phyloP scores from a whole-genome alignment of 2,329 filamentous ascomycete species.

The Exserohilum turcica region DNA sequence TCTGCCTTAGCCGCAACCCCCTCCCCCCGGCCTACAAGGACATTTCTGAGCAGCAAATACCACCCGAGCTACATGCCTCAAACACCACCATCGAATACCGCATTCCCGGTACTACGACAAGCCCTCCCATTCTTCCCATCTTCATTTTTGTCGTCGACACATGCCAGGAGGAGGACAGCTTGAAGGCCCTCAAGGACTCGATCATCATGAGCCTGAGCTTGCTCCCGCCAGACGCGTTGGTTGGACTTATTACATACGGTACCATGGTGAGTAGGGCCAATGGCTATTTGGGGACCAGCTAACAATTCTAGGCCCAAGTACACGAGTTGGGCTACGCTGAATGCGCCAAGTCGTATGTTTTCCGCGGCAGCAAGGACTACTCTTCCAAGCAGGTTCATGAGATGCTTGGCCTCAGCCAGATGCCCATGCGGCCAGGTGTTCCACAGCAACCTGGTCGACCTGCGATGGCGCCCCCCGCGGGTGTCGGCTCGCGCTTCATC shows the following conservation, averaged over 20 bases:
- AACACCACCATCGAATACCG: conserved; percentile 92
- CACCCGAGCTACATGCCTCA: conserved; percentile 77
- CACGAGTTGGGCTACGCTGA: conserved; percentile 98
- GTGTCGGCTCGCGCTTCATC: conserved; percentile 86
- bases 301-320: conserved; percentile 73
- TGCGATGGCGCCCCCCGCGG: conserved; percentile 66
- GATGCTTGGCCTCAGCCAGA: conserved; percentile 84
- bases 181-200: conserved; percentile 82
- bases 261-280: conserved; percentile 71
- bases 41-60: conserved; percentile 81
- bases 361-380: conserved; percentile 97
- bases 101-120: conserved; percentile 79
- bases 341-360: conserved; percentile 98
- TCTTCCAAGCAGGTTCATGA: conserved; percentile 98
- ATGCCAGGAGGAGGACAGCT: conserved; percentile 85
- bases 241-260: conserved; percentile 84
- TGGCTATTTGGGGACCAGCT: conserved; percentile 9
- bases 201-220: conserved; percentile 84
- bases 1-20: conserved; percentile 82
- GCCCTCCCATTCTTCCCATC: conserved; percentile 84
- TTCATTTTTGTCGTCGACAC: conserved; percentile 87
- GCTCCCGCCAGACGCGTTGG: conserved; percentile 78
- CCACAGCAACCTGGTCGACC: conserved; percentile 76
- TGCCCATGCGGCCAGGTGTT: conserved; percentile 70
- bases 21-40: conserved; percentile 88